A percentile compares a stretch with the other conserved stretches of the same genome.
phyloP scores from a whole-genome alignment of 2,329 filamentous ascomycete species.

The Aspergillus flavus region DNA sequence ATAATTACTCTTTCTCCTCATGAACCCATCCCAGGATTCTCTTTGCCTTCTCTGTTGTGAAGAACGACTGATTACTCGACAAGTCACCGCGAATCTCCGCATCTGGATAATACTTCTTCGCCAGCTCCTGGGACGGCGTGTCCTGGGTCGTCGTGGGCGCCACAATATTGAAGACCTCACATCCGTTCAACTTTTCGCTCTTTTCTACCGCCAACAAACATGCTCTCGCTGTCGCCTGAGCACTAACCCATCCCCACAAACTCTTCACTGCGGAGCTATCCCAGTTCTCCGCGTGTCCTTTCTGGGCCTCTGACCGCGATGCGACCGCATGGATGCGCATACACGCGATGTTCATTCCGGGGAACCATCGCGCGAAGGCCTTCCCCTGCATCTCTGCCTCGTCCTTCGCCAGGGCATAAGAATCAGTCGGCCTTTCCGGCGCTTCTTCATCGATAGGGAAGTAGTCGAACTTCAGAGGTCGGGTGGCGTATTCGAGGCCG shows the following conservation, averaged over 20 bases:
- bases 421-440: conserved; percentile 35
- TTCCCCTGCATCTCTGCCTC: conserved; percentile 39
- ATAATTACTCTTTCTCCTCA: conserved; percentile 31
- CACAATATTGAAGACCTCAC: conserved; percentile 40
- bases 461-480: conserved; percentile 38
- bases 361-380: conserved; percentile 41
- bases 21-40: conserved; percentile 30
- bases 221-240: conserved; percentile 38
- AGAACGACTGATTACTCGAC: conserved; percentile 28
- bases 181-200: conserved; percentile 34
- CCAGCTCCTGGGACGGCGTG: conserved; percentile 24
- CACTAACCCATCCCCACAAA: conserved; percentile 42
- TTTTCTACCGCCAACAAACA: conserved; percentile 39
- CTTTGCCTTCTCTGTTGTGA: conserved; percentile 16
- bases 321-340: conserved; percentile 43
- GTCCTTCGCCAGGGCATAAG: conserved; percentile 41
- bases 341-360: conserved; percentile 41
- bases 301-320: conserved; percentile 29
- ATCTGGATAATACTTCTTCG: conserved; percentile 29
- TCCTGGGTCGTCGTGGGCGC: conserved; percentile 35
- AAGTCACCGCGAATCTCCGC: conserved; percentile 27
- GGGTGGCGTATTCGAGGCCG: conserved; percentile 41
- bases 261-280: conserved; percentile 36
- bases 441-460: conserved; percentile 43
- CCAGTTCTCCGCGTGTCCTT: conserved; percentile 39